These are phyloP conservation scores for Periconia sp. DNA, from an alignment of 2,329 filamentous ascomycete genomes.

Conservation along the genomic window DNA sequence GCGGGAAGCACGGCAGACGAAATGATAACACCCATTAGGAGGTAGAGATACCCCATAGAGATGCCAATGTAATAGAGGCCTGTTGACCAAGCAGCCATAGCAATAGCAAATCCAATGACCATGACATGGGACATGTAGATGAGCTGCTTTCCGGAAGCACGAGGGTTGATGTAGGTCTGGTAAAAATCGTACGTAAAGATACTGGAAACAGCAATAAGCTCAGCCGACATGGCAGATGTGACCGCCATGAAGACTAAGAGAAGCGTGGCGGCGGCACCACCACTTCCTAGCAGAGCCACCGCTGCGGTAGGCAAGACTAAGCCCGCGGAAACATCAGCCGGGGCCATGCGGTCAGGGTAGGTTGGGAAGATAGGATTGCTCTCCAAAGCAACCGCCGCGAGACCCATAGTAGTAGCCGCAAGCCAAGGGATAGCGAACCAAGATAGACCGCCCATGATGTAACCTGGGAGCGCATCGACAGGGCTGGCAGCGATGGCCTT, in stretches of 20 bases:
- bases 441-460: slow-evolving; percentile 82
- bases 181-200: slow-evolving; percentile 91
- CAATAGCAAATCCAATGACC: slow-evolving; percentile 75
- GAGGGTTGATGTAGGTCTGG: slow-evolving; percentile 82
- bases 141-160: slow-evolving; percentile 74
- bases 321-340: slow-evolving; percentile 79
- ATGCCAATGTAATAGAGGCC: slow-evolving; percentile 70
- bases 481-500: slow-evolving; percentile 90
- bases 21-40: slow-evolving; percentile 92
- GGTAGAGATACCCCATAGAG: slow-evolving; percentile 85
- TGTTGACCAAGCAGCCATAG: slow-evolving; percentile 80
- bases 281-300: slow-evolving; percentile 80
- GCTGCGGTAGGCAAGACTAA: slow-evolving; percentile 86
- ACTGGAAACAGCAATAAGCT: slow-evolving; percentile 85
- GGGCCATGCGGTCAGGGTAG: slow-evolving; percentile 73
- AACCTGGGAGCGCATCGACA: slow-evolving; percentile 84
- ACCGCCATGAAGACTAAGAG: slow-evolving; percentile 91
- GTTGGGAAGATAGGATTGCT: slow-evolving; percentile 74
- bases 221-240: slow-evolving; percentile 80
- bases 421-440: slow-evolving; percentile 97
- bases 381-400: slow-evolving; percentile 81
- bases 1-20: slow-evolving; percentile 84
- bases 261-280: slow-evolving; percentile 78
- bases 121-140: slow-evolving; percentile 80
- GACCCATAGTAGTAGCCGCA: slow-evolving; percentile 85